These are phyloP conservation scores for Pichia sp. DNA, from an alignment of 1,139 yeast species.

Conservation along the genomic window DNA sequence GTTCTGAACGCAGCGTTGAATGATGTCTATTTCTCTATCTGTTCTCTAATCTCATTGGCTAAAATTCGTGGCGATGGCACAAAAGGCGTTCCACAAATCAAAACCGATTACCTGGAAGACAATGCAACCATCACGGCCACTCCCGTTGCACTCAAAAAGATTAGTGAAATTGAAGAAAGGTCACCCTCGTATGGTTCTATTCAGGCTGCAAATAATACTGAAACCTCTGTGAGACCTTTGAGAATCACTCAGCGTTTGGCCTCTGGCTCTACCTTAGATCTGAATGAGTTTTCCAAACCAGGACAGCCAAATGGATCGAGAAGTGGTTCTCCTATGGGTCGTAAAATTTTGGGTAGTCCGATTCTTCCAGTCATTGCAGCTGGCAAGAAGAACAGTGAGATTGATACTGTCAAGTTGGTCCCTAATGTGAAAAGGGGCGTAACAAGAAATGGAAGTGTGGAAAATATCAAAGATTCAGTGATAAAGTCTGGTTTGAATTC, in stretches of 20 bases:
- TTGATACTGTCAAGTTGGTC: not conserved
- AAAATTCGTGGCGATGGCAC: slow-evolving; percentile 40
- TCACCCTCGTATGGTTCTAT: slow-evolving; percentile 1
- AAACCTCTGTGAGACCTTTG: slow-evolving; percentile 52
- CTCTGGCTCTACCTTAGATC: slow-evolving; percentile 15
- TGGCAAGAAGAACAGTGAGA: slow-evolving; percentile 1
- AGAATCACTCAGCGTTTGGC: slow-evolving; percentile 48
- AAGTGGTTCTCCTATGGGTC: slow-evolving; percentile 14
- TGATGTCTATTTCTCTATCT: slow-evolving; percentile 68
- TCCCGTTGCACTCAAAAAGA: slow-evolving; percentile 13
- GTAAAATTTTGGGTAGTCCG: slow-evolving; percentile 9
- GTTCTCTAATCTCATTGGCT: slow-evolving; percentile 60
- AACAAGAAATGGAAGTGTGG: not conserved
- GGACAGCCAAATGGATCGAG: slow-evolving; percentile 5
- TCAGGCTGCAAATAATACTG: slow-evolving; percentile 9
- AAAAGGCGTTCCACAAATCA: not conserved
- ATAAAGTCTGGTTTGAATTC: not conserved
- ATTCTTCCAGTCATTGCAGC: slow-evolving; percentile 16
- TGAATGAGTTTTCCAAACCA: slow-evolving; percentile 7
- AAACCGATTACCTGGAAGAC: slow-evolving; percentile 4
- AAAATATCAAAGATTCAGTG: not conserved
- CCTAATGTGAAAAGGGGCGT: not conserved
- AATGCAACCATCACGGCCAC: slow-evolving; percentile 11
- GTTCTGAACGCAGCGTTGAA: slow-evolving; percentile 75
- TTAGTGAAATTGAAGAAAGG: not conserved